Percentiles rank a stretch among this genome's conserved stretches.
Evolutionary conservation across 2,329 filamentous ascomycete genomes (phyloP).

Genomic region (Didymellaceae sp.): DNA sequence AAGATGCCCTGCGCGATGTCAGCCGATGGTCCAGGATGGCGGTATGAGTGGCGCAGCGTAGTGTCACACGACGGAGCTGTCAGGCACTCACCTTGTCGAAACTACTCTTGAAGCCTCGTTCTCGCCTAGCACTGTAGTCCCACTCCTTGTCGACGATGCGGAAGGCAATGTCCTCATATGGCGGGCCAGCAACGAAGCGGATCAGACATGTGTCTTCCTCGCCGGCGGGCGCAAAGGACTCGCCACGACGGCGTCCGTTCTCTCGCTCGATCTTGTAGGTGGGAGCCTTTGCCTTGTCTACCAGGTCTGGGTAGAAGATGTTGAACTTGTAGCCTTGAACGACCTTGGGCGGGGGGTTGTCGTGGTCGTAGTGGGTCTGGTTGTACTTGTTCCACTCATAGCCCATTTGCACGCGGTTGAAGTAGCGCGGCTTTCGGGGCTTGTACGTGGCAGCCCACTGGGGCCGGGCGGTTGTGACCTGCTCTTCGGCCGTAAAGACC

Average conservation of each 20-base stretch:
- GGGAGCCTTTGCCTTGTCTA: conserved; percentile 92
- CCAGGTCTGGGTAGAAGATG: conserved; percentile 96
- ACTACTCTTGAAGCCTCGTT: conserved; percentile 92
- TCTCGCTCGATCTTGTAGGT: conserved; percentile 97
- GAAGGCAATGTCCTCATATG: conserved; percentile 97
- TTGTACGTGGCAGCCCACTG: conserved; percentile 85
- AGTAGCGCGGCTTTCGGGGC: conserved; percentile 92
- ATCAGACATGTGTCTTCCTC: conserved; percentile 98
- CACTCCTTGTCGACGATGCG: conserved; percentile 98
- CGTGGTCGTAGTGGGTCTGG: conserved; percentile 98
- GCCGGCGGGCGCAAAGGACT: conserved; percentile 90
- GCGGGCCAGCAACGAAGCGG: conserved; percentile 90
- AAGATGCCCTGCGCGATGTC: conserved; percentile 75
- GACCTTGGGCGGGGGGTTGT: conserved; percentile 96
- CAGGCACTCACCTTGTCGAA: conserved; percentile 86
- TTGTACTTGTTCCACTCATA: conserved; percentile 99
- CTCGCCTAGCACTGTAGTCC: conserved; percentile 96
- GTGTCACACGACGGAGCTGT: conserved; percentile 11
- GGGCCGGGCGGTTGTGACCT: conserved; percentile 70
- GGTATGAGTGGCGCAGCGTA: not conserved
- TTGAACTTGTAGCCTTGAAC: conserved; percentile 99
- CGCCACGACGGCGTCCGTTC: conserved; percentile 83
- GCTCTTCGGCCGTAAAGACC: conserved; percentile 90
- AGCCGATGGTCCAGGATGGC: conserved; percentile 21
- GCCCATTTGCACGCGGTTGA: conserved; percentile 98